These are phyloP conservation scores for Nothophoma quercina DNA, from an alignment of 2,329 filamentous ascomycete species.

Conservation along the genomic window DNA sequence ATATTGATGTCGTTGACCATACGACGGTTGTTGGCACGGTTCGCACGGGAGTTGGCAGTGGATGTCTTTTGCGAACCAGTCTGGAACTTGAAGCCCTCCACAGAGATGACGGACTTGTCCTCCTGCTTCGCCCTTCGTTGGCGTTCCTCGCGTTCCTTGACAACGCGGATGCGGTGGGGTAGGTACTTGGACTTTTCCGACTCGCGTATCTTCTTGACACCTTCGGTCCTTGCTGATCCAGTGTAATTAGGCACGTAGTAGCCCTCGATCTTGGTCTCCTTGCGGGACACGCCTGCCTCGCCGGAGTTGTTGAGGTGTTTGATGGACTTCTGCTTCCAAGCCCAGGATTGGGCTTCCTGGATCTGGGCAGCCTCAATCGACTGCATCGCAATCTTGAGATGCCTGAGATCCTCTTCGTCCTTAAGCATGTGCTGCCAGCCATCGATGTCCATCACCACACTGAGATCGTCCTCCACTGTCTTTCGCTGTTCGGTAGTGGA, in stretches of 20 bases:
- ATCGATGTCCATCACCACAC: slow-evolving; percentile 71
- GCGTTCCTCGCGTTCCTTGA: slow-evolving; percentile 89
- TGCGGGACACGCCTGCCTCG: slow-evolving; percentile 60
- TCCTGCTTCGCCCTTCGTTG: slow-evolving; percentile 75
- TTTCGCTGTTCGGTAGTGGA: slow-evolving; percentile 66
- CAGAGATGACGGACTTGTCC: slow-evolving; percentile 50
- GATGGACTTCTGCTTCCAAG: slow-evolving; percentile 75
- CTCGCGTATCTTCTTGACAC: slow-evolving; percentile 93
- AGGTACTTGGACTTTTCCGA: slow-evolving; percentile 98
- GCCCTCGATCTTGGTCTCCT: slow-evolving; percentile 64
- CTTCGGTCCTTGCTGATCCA: slow-evolving; percentile 89
- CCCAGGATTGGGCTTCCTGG: slow-evolving; percentile 68
- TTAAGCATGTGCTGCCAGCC: slow-evolving; percentile 74
- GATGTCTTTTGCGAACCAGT: slow-evolving; percentile 78
- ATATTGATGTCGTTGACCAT: slow-evolving; percentile 94
- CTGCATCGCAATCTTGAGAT: slow-evolving; percentile 62
- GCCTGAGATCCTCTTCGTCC: slow-evolving; percentile 71
- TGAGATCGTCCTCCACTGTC: slow-evolving; percentile 71
- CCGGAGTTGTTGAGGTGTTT: slow-evolving; percentile 71
- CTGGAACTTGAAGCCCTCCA: slow-evolving; percentile 63
- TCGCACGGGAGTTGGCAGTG: slow-evolving; percentile 90
- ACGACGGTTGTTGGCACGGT: slow-evolving; percentile 93
- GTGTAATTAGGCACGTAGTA: slow-evolving; percentile 87
- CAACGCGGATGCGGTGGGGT: slow-evolving; percentile 95
- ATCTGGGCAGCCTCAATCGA: slow-evolving; percentile 58